Conservation (phyloP, 140 eudicot species). For the Stevia rebaudiana region DNA sequence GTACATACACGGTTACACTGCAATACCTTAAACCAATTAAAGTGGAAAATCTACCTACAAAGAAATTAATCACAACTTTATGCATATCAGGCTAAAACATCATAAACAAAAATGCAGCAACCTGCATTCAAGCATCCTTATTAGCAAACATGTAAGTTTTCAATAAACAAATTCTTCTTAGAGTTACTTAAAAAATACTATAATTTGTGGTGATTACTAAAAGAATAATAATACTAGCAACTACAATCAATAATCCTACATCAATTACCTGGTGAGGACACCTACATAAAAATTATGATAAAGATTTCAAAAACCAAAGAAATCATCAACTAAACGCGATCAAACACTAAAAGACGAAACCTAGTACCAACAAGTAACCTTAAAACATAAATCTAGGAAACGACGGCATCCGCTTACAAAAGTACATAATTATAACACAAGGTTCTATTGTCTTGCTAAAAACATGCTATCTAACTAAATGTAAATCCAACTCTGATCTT, state of each 20-base stretch:
- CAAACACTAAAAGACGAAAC: constrained; percentile 5
- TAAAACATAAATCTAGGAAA: constrained; percentile 21
- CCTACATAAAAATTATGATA: constrained; percentile 3
- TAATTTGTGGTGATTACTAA: not conserved
- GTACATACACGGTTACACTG: too few relatives aligned
- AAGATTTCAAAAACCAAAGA: not conserved
- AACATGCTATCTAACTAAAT: constrained; percentile 28
- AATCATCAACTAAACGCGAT: not conserved
- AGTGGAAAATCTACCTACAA: too few relatives aligned
- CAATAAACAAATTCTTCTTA: too few relatives aligned
- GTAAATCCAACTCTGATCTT: constrained; percentile 39
- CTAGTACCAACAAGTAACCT: constrained; percentile 12
- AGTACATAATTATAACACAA: constrained; percentile 24
- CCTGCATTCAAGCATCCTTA: too few relatives aligned
- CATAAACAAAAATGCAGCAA: too few relatives aligned
- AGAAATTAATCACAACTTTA: too few relatives aligned
- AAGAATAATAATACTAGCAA: not conserved
- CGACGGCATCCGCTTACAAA: constrained; percentile 22
- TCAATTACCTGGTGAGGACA: not conserved
- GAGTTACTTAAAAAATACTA: too few relatives aligned
- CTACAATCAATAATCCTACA: constrained; percentile 3
- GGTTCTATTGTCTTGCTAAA: constrained; percentile 23
- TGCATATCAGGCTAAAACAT: too few relatives aligned
- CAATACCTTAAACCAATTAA: too few relatives aligned
- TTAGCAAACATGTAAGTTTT: too few relatives aligned